Conservation (phyloP, 2,329 filamentous ascomycete species). For the Venturia carpophila region DNA sequence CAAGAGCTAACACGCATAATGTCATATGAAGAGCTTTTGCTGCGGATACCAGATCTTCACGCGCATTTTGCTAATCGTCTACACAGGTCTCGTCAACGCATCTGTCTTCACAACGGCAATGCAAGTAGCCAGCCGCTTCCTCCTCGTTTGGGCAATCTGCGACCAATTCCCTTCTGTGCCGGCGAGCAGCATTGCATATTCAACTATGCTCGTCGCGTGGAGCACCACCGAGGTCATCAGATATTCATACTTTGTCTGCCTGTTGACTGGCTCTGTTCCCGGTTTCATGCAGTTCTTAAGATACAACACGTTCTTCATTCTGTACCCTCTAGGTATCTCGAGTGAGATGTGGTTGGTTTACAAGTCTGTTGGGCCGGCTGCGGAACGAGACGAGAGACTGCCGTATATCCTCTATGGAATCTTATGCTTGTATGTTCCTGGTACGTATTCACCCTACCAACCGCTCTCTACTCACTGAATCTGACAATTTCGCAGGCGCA, state of each 20-base stretch:
- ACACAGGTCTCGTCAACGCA: slow-evolving; percentile 70
- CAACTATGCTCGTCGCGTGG: slow-evolving; percentile 80
- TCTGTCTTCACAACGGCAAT: slow-evolving; percentile 78
- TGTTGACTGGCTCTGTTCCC: slow-evolving; percentile 57
- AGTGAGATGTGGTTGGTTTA: slow-evolving; percentile 81
- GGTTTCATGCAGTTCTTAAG: slow-evolving; percentile 66
- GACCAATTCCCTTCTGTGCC: slow-evolving; percentile 63
- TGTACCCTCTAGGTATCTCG: slow-evolving; percentile 86
- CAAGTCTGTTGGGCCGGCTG: slow-evolving; percentile 55
- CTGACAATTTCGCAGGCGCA: slow-evolving; percentile 45
- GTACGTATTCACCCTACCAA: slow-evolving; percentile 41
- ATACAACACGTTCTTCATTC: slow-evolving; percentile 74
- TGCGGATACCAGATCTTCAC: slow-evolving; percentile 1
- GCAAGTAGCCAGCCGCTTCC: slow-evolving; percentile 80
- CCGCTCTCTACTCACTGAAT: slow-evolving; percentile 8
- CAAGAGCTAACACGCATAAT: background rate
- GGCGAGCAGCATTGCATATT: slow-evolving; percentile 52
- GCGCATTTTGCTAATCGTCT: background rate
- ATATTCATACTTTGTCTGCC: slow-evolving; percentile 83
- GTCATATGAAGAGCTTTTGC: background rate
- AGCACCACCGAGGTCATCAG: slow-evolving; percentile 84
- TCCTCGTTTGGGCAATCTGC: slow-evolving; percentile 83
- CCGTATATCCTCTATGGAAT: slow-evolving; percentile 56
- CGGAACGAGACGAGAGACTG: slow-evolving; percentile 42
- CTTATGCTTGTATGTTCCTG: slow-evolving; percentile 70